Conservation (phyloP, 164 flowering plant species). For the Malania oleifera region DNA sequence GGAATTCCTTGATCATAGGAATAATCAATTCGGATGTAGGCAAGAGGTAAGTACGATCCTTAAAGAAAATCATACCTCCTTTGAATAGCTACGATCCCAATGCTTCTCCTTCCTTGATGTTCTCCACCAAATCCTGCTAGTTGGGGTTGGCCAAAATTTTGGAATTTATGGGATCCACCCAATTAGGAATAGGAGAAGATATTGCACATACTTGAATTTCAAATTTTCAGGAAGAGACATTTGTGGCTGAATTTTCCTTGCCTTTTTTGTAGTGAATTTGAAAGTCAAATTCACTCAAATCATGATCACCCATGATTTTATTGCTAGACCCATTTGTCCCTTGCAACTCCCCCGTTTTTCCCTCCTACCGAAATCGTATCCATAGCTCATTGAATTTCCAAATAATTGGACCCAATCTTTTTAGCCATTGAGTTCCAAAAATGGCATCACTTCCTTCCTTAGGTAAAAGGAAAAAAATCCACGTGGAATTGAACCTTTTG, state of each 20-base stretch:
- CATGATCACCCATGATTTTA: background rate
- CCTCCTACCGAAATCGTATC: background rate
- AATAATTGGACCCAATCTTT: conserved; percentile 1
- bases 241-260: background rate
- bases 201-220: background rate
- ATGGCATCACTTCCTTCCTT: background rate
- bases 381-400: background rate
- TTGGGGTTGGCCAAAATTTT: background rate
- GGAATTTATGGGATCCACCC: background rate
- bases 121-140: background rate
- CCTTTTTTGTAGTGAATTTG: background rate
- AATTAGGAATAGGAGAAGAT: background rate
- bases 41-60: background rate
- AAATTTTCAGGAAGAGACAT: background rate
- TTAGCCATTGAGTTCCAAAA: conserved; percentile 2
- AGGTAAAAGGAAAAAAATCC: background rate
- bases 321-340: background rate
- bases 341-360: background rate
- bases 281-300: background rate
- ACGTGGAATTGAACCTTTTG: background rate
- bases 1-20: background rate
- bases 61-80: background rate
- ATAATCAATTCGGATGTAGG: too few species aligned
- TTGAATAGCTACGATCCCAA: background rate
- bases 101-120: background rate